phyloP scores from a whole-genome alignment of 495 filamentous ascomycete species.

The Aeminium ludgeri region DNA sequence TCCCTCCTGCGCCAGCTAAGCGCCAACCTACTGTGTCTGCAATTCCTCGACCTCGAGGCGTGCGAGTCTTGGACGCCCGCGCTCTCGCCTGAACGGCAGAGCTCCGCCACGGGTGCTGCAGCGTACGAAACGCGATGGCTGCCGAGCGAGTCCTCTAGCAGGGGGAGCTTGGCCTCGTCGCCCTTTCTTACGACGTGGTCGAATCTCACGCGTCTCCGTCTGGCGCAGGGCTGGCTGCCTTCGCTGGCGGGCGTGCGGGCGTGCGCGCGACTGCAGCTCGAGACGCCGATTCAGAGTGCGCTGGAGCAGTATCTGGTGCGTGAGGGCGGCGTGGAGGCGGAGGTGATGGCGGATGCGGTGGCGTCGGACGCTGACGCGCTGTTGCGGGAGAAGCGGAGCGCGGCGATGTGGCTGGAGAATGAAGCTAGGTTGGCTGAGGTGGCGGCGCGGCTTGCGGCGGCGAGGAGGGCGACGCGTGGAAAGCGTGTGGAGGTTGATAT shows the following conservation, averaged over 20 bases:
- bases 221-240: constrained; percentile 12
- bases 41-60: constrained; percentile 68
- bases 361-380: too few relatives aligned
- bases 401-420: constrained; percentile 6
- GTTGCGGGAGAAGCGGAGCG: background rate
- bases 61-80: constrained; percentile 55
- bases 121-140: too few relatives aligned
- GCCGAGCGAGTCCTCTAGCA: background rate
- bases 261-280: too few relatives aligned
- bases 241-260: background rate
- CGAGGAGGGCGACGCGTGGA: background rate
- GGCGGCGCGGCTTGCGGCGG: background rate
- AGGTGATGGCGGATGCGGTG: too few relatives aligned
- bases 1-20: constrained; percentile 52
- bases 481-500: constrained; percentile 4
- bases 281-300: too few relatives aligned
- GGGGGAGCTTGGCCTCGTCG: background rate
- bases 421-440: constrained; percentile 1
- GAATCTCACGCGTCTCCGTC: constrained; percentile 6
- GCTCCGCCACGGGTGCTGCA: too few relatives aligned
- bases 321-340: too few relatives aligned
- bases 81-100: too few relatives aligned
- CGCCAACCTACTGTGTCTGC: constrained; percentile 46
- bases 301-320: too few relatives aligned
- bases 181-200: constrained; percentile 5